phyloP scores from a whole-genome alignment of 2,329 filamentous ascomycete genomes.

The Onygenales sp. region DNA sequence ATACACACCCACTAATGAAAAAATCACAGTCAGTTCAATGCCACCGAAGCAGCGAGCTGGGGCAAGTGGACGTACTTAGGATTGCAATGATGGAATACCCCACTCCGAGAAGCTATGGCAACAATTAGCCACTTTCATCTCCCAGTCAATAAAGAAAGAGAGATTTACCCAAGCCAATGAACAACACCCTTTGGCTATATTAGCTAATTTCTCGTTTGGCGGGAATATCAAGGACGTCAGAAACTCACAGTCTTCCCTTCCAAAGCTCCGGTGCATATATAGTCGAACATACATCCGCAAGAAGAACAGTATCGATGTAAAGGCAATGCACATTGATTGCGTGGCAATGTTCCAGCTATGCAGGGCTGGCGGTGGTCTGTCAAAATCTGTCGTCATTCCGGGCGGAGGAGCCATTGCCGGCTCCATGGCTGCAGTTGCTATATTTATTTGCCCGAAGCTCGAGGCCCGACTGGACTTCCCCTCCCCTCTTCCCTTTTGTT shows the following conservation, averaged over 20 bases:
- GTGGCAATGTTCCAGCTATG: slow-evolving; percentile 18
- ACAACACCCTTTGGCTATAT: slow-evolving; percentile 2
- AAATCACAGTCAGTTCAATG: neutral
- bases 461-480: no score
- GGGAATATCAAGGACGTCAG: neutral
- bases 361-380: slow-evolving; percentile 12
- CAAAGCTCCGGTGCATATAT: slow-evolving; percentile 15
- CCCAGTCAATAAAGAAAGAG: neutral
- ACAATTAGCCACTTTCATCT: neutral
- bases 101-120: slow-evolving; percentile 4
- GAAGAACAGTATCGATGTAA: slow-evolving; percentile 18
- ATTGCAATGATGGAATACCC: slow-evolving; percentile 5
- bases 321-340: slow-evolving; percentile 19
- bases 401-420: neutral
- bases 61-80: slow-evolving; percentile 3
- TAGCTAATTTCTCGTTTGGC: neutral
- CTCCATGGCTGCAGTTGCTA: neutral
- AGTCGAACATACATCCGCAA: slow-evolving; percentile 17
- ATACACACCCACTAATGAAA: slow-evolving; percentile 19
- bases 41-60: neutral
- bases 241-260: slow-evolving; percentile 19
- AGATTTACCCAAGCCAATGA: neutral
- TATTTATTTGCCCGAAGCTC: neutral
- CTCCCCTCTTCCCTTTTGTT: neutral
- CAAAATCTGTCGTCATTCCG: slow-evolving; percentile 1